Base-by-base conservation (phyloP, 345 rosid genomes). In the Ceriops zippeliana region DNA sequence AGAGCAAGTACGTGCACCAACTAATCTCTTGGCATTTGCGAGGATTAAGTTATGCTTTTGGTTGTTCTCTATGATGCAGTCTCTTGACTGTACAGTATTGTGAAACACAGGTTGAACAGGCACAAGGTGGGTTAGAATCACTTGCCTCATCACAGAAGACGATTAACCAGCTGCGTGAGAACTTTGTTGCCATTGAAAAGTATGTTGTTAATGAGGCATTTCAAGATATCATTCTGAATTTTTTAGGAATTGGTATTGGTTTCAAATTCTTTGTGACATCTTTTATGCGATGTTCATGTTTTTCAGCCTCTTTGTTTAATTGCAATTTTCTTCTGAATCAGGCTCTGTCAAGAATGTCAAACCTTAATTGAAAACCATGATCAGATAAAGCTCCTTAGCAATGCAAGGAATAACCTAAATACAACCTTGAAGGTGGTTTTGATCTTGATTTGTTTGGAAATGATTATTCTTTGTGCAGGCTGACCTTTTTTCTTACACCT, bases 321-420 rank as follows among this genome's bases (percentile, higher is more conserved):
- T 38, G 27, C 42, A 7, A 57, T 22, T 75, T 26, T 52, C 24
- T 78, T 68, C 37, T 81, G 57, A 32, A 49, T 72, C 84, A 95
- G 99, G 80, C 83, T 87, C 59, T 95, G 99, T 63, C 93, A 83
- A 72, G 99, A 95, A 76, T 95, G 99, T 69, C 99, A 95, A 81
- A 95, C 78, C 52, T 90, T 96, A 81, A 96, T 96, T 74, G 97
- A 96, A 58, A 96, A 96, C 77, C 99, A 96, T 68, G 98, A 96
- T 79, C 98, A 96, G 77, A 96, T 96, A 73, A 91, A 96, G 90
- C 88, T 96, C 64, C 88, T 96, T 69, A 96, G 98, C 82, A 90
- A 96, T 80, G 90, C 91, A 34, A 83, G 98, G 83, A 96, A 92
- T 81, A 96, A 96, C 81, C 84, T 96, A 51, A 92, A 83, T 70